Evolutionary conservation across 2,329 filamentous ascomycete genomes (phyloP), one percentile per base, ranked within the genome.

Genomic region (Cryphonectria naterciae): DNA sequence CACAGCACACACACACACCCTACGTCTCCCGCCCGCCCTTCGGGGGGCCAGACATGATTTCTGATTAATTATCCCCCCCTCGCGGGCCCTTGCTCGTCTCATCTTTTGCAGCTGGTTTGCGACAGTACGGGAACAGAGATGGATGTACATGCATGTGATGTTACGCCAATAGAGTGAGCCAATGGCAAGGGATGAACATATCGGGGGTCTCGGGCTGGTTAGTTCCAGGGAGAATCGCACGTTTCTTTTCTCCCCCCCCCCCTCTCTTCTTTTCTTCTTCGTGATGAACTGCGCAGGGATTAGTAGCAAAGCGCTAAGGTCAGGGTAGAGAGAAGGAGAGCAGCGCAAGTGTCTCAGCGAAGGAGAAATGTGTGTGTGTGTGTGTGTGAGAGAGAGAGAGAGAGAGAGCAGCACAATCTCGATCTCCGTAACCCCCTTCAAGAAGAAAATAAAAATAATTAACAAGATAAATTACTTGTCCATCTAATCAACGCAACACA

Each of bases 111-210:
- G 11, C 52, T 56, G 52, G n/a, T 56, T 19, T 58, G 28, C 54
- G 25, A 58, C 54, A 32, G 25, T 35, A 58, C 54, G 28, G 28
- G 43, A 49, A 49, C 7, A 49, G 46, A 32, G 32, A 32, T 32
- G 32, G 54, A 61, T 37, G 58, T 39, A 39, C 58, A 25, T 61
- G 17, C 58, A 61, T 35, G 58, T 61, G 58, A 61, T 61, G 58
- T 61, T 61, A 61, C 58, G 19, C 58, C 32, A 61, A 39, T 7
- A 22, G 28, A 17, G 28, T 39, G 58, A 19, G 58, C 35, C 58
- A 39, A 39, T 61, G 10, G 35, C 19, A 61, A 39, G 58, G 58
- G 32, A 39, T 61, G n/a, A 22, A 61, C 22, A 49, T 49, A 7
- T 39, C 17, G 7, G 32, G 58, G 17, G 13, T 58, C 54, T 58